Percentiles rank a stretch among this genome's conserved stretches.
Conservation (phyloP, 805 yeast genomes). For the Lipomyces oligophaga region DNA sequence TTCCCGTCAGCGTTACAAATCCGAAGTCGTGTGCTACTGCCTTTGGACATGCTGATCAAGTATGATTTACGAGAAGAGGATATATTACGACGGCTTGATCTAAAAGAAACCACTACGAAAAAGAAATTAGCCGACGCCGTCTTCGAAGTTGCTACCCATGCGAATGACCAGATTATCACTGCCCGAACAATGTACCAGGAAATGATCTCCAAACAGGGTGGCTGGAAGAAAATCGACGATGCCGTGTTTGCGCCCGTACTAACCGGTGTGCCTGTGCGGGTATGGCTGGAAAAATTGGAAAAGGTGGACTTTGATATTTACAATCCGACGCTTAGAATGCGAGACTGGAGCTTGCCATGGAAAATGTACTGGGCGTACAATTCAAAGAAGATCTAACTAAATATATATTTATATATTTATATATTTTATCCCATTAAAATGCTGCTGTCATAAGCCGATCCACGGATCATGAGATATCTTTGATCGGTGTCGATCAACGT, state of each 20-base stretch:
- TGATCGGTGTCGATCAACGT: background rate
- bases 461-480: background rate
- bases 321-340: slow-evolving; percentile 42
- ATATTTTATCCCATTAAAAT: background rate
- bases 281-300: slow-evolving; percentile 60
- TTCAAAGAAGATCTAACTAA: slow-evolving; percentile 38
- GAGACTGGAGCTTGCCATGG: slow-evolving; percentile 66
- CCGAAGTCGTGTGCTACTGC: slow-evolving; percentile 55
- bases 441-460: background rate
- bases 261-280: slow-evolving; percentile 60
- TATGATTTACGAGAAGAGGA: slow-evolving; percentile 61
- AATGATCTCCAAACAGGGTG: slow-evolving; percentile 42
- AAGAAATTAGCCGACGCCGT: slow-evolving; percentile 53
- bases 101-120: slow-evolving; percentile 34
- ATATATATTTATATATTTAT: background rate
- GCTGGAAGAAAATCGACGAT: slow-evolving; percentile 42
- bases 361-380: slow-evolving; percentile 50
- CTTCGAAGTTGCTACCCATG: slow-evolving; percentile 65
- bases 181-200: slow-evolving; percentile 54
- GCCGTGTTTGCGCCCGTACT: slow-evolving; percentile 64
- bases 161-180: slow-evolving; percentile 74
- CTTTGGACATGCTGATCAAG: slow-evolving; percentile 55
- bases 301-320: slow-evolving; percentile 61
- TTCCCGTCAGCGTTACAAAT: slow-evolving; percentile 52
- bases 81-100: slow-evolving; percentile 39